These are phyloP conservation scores for Simmondsia chinensis DNA, from an alignment of 148 eudicot genomes.

Conservation along the genomic window DNA sequence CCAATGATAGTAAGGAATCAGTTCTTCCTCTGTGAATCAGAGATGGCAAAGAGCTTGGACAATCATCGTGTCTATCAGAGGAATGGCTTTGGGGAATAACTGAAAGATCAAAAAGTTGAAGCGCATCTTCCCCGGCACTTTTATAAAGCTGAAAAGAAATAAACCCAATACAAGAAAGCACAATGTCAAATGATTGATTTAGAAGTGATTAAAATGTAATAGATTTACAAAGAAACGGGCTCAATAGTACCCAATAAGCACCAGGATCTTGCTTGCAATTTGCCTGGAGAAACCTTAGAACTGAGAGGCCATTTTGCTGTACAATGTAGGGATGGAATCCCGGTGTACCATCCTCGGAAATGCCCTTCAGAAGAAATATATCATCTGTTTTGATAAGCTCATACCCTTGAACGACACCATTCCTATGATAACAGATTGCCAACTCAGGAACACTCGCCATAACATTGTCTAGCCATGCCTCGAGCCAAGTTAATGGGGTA, in stretches of 20 bases:
- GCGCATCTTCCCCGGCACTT: constrained; percentile 92
- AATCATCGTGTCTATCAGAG: constrained; percentile 44
- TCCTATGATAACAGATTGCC: constrained; percentile 92
- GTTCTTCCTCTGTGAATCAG: constrained; percentile 62
- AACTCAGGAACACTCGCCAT: constrained; percentile 99
- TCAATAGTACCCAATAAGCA: constrained; percentile 79
- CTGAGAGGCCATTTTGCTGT: constrained; percentile 94
- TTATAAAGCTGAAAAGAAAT: constrained; percentile 57
- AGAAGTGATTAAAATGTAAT: background rate
- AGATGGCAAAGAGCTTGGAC: constrained; percentile 57
- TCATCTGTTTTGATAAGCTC: constrained; percentile 95
- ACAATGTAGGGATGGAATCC: constrained; percentile 92
- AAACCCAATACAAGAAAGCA: background rate
- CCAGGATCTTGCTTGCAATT: constrained; percentile 99
- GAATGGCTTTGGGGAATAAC: constrained; percentile 57
- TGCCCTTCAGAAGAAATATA: constrained; percentile 74
- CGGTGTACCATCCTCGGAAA: constrained; percentile 90
- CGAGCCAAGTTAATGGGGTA: constrained; percentile 94
- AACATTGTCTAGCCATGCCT: constrained; percentile 97
- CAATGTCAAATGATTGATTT: background rate
- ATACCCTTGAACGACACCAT: constrained; percentile 98
- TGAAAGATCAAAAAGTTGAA: constrained; percentile 91
- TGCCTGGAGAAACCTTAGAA: constrained; percentile 86
- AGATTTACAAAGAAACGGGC: constrained; percentile 4
- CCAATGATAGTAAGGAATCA: constrained; percentile 74